Percentiles rank a stretch among this genome's conserved stretches.
phyloP scores from a whole-genome alignment of 345 rosid species.

The Trapa incisa region DNA sequence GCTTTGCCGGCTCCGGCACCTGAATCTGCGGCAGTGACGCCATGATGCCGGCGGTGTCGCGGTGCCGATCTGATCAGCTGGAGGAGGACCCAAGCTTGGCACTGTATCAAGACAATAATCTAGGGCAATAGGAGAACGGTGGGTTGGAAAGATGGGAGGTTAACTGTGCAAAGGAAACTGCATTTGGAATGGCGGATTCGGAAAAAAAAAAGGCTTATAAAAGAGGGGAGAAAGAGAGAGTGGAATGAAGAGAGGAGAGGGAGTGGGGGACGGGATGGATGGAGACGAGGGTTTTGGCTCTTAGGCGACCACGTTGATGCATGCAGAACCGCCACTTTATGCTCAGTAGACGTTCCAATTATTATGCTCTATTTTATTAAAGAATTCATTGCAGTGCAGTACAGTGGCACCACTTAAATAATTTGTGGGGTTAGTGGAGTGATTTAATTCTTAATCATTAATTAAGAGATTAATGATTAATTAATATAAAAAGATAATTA shows the following conservation, averaged over 20 bases:
- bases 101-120: background rate
- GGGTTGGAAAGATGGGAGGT: background rate
- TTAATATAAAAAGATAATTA: too few relatives aligned
- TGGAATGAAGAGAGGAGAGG: background rate
- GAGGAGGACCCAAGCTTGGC: too few relatives aligned
- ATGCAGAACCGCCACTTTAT: slow-evolving; percentile 16
- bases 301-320: slow-evolving; percentile 30
- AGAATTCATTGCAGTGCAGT: too few relatives aligned
- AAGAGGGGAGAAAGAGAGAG: background rate
- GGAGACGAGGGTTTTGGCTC: slow-evolving; percentile 12
- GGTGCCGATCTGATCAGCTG: background rate
- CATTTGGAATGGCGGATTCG: background rate
- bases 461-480: too few relatives aligned
- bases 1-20: slow-evolving; percentile 4
- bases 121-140: background rate
- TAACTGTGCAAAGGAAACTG: background rate
- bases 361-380: too few relatives aligned
- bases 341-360: background rate
- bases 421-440: too few relatives aligned
- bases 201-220: background rate
- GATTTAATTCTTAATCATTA: too few relatives aligned
- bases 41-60: background rate
- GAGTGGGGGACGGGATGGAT: too few relatives aligned
- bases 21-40: slow-evolving; percentile 1
- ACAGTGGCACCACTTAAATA: too few relatives aligned